Base-by-base conservation (phyloP, 208 protist species). In the Crithidia fasciculata region DNA sequence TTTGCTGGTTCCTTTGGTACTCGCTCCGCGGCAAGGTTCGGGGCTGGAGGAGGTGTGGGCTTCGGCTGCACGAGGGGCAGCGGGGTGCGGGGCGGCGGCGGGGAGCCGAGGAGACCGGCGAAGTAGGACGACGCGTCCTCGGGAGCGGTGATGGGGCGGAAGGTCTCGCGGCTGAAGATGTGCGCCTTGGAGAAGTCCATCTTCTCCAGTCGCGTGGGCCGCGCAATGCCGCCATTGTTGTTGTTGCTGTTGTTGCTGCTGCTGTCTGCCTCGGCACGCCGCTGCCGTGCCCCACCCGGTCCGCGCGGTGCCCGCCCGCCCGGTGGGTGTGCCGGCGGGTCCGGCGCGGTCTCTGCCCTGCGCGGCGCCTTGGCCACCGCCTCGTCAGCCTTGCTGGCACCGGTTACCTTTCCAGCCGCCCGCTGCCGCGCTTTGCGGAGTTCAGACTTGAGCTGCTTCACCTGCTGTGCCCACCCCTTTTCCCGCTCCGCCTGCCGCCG, bases 361-460 rank as follows among this genome's bases (percentile, higher is more conserved):
- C 76, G 70, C 19, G 84, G 86, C 7, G 66, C 72, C 50, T 72
- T 45, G 40, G n/a, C 41, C 2, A 28, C 47, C 7, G 55, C 62
- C 16, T 50, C 74, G 13, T 52, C 37, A 16, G 4, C 67, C 41
- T 53, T 63, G n/a, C 43, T 36, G 52, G 28, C 50, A 54, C 12
- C 39, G 45, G 9, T n/a, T 75, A 62, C 69, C 28, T 86, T 76
- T 40, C 88, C 76, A 12, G 64, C 47, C 55, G 89, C 82, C 70
- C 89, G 90, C 39, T 87, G 73, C 41, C 85, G 89, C 8, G 92
- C 88, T 63, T 87, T 88, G 50, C 83, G 82, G 10, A 96, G 83
- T 58, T 96, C 89, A 56, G 80, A 78, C 73, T 93, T 91, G 10
- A 96, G 74, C 69, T 90, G 87, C 68, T 94, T 92, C 41, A 96